phyloP scores from a whole-genome alignment of 1,284 basidiomycete species.

The Cerrena zonata region DNA sequence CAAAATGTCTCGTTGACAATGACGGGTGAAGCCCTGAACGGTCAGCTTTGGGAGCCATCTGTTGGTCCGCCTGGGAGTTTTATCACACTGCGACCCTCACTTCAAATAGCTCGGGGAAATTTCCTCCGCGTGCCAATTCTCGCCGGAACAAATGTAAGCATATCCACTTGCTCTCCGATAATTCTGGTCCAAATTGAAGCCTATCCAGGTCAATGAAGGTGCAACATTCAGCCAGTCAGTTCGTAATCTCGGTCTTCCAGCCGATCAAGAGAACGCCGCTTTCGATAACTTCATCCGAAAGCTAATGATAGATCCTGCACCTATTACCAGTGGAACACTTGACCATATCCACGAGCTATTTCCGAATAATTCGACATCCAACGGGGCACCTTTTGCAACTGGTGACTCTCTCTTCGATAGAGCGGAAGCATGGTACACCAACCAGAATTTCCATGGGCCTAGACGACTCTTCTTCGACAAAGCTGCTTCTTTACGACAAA shows the following conservation, averaged over 20 bases:
- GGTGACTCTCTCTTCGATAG: slow-evolving; percentile 56
- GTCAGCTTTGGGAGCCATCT: slow-evolving; percentile 54
- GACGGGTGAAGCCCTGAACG: slow-evolving; percentile 41
- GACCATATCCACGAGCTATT: slow-evolving; percentile 36
- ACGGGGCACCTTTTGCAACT: slow-evolving; percentile 48
- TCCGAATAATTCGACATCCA: slow-evolving; percentile 41
- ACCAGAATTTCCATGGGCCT: slow-evolving; percentile 48
- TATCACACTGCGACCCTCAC: slow-evolving; percentile 42
- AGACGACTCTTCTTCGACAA: slow-evolving; percentile 45
- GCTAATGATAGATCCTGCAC: slow-evolving; percentile 46
- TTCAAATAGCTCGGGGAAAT: slow-evolving; percentile 40
- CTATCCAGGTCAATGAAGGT: slow-evolving; percentile 46
- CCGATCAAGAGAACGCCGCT: slow-evolving; percentile 32
- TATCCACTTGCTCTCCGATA: neutral
- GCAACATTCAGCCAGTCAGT: slow-evolving; percentile 38
- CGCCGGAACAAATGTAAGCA: slow-evolving; percentile 47
- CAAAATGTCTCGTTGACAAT: slow-evolving; percentile 43
- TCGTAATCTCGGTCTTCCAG: slow-evolving; percentile 30
- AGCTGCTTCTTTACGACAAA: slow-evolving; percentile 38
- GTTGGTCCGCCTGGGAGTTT: slow-evolving; percentile 51
- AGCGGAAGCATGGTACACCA: slow-evolving; percentile 50
- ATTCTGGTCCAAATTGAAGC: neutral
- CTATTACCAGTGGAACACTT: slow-evolving; percentile 37
- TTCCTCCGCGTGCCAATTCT: slow-evolving; percentile 53
- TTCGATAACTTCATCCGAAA: slow-evolving; percentile 43